Base-by-base conservation (phyloP, 2,329 filamentous ascomycete genomes). In the Neonectria punicea region DNA sequence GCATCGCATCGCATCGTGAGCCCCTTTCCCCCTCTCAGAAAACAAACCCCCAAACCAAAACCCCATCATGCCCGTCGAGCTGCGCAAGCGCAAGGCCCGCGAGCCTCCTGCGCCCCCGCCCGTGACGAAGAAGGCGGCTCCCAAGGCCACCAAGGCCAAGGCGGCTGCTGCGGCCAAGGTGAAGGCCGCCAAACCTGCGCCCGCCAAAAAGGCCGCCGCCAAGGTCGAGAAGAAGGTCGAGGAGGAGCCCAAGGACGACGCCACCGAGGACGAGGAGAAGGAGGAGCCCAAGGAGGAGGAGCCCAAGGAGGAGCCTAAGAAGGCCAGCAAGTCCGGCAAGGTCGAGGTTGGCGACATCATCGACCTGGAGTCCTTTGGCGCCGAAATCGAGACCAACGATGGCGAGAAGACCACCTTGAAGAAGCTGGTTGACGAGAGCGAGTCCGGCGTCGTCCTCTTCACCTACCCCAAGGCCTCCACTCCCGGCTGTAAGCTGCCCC, bases 381-480 rank as follows among this genome's bases (percentile, higher is more conserved):
- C 88, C 68, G 90, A 96, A 76, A 82, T 99, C 68, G 89, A 96
- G 84, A 96, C 91, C 67, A 90, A 98, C 70, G 93, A 97, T 69
- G 94, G 94, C 74, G 83, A 86, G 58, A 92, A 91, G 82, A 94
- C 92, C 6, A 93, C 89, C 1, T 83, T 99, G 64, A 91, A 93
- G 82, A 85, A 89, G 73, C 89, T 99, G 25, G 87, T 98, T 53
- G 91, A 93, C 56, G 87, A 92, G 76, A 97, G 94, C 86, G 90
- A 93, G 81, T 85, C 87, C 39, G 96, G 95, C 28, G 92, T 98
- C 47, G 93, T 97, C 36, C 83, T 98, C 32, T 98, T 99, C 80
- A 98, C 94, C 34, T 98, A 98, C 77, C 96, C 96, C 64, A 97
- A 92, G 82, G 96, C 96, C 13, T 96, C 92, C 30, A 99, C 96